Evolutionary conservation across 371 early-diverging fungal species (phyloP), one percentile per base, ranked within the genome.

Genomic region (Saksenaea oblongispora): DNA sequence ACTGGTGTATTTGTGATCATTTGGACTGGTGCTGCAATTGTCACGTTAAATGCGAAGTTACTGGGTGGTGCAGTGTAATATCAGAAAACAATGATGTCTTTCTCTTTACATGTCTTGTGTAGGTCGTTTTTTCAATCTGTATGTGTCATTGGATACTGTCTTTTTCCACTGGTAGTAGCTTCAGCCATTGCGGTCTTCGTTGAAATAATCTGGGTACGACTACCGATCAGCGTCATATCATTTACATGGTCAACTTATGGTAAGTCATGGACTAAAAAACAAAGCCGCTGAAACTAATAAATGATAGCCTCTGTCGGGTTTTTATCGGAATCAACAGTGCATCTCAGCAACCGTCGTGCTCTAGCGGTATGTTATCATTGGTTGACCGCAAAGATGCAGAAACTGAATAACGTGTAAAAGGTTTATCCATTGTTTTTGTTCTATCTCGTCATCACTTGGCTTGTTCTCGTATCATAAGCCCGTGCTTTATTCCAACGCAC

Each of bases 71-170:
- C 87, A 76, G 84, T 96, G 93, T 94, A 81, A 59, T 5, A 42
- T 34, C 1, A 56, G 1, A 22, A 22, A 2, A 31, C 0, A 42
- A 24, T 47, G 9, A 4, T 26, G 17, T 58, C 22, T 17, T 27
- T 1, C n/a, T 56, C 34, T 22, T 22, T 34, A 37, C 35, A 47
- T 65, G 7, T 55, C 26, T 15, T 18, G 8, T 42, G 17, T 71
- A 93, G 91, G 5, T 97, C 98, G 8, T 95, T 97, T 70, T 94
- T 95, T 74, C 96, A 96, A 71, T 91, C 90, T 67, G 94, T 98
- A 5, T 98, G 98, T 72, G 91, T 95, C 11, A 85, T 98, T 51
- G 97, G 97, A 3, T 98, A 98, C 79, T 98, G 98, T 76, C 75
- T 96, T 60, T 98, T 95, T 72, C 98, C 98, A 8, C 82, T 96